Base-by-base conservation (phyloP, 2,329 filamentous ascomycete species). In the Monilinia fructicola region DNA sequence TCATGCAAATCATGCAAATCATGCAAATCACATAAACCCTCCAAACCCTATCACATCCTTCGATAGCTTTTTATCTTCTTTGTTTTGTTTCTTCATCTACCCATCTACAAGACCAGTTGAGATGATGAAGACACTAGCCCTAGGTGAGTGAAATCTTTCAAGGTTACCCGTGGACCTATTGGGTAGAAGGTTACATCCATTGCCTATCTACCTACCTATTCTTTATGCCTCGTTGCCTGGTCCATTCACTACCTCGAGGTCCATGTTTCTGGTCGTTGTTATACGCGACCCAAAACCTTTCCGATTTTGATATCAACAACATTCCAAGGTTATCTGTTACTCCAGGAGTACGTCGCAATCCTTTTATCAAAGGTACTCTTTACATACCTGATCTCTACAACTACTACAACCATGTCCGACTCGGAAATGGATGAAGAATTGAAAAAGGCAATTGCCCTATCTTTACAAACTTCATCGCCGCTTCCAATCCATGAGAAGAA, bases 401-500 rank as follows among this genome's bases (percentile, higher is more conserved):
- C 31, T 23, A 21, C 28, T 18, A 50, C 23, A 46, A 65, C 46
- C 28, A 77, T 77, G 75, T 70, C 74, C 16, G 71, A 76, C 46
- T 68, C 67, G 5, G 74, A 75, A 18, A 71, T 54, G 44, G 74
- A 89, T 62, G 84, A 86, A 67, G 85, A 86, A 40, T 76, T 89
- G n/a, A 81, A 81, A 38, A 80, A 80, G 67, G 87, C 87, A 40
- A 87, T 90, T 67, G 85, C 82, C 21, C 76, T 88, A 38, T 88
- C 86, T 11, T 78, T 88, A 68, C 65, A 71, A 42, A 21, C 16
- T 12, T 54, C 21, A 55, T 42, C 56, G 6, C 58, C 66, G 21
- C 54, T 48, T 58, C 11, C n/a, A 26, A 28, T 21, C 12, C 7
- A n/a, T n/a, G 40, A 48, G 18, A 40, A n/a, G 12, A 65, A 72